Evolutionary conservation across 306 rosid species (phyloP).

Genomic region (Pyrus communis): DNA sequence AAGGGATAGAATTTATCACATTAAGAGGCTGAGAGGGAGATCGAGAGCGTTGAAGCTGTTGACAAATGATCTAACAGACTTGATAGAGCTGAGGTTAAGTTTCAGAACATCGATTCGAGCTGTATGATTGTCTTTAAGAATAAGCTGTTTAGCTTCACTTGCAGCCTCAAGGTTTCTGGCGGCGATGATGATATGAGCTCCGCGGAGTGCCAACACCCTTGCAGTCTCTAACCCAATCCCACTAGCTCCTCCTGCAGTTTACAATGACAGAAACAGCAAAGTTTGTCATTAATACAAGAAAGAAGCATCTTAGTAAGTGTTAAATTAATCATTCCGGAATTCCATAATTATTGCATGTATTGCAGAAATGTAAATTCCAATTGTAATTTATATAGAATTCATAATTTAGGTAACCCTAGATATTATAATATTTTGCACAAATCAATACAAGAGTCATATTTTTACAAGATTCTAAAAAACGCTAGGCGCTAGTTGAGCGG

Average conservation of each 20-base stretch:
- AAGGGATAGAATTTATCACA: slow-evolving; percentile 30
- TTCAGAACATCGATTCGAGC: slow-evolving; percentile 58
- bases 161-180: slow-evolving; percentile 74
- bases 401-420: too few relatives aligned
- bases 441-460: too few relatives aligned
- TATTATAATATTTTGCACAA: too few relatives aligned
- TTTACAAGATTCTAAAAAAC: too few relatives aligned
- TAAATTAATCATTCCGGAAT: too few relatives aligned
- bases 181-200: slow-evolving; percentile 65
- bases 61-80: slow-evolving; percentile 57
- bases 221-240: slow-evolving; percentile 92
- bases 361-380: too few relatives aligned
- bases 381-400: too few relatives aligned
- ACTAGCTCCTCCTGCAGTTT: slow-evolving; percentile 75
- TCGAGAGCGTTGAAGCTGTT: slow-evolving; percentile 52
- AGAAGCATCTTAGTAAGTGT: background rate
- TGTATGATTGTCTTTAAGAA: slow-evolving; percentile 30
- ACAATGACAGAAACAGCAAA: background rate
- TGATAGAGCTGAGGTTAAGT: slow-evolving; percentile 65
- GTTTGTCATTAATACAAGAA: background rate
- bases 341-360: too few relatives aligned
- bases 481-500: too few relatives aligned
- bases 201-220: slow-evolving; percentile 56
- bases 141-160: slow-evolving; percentile 48
- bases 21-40: slow-evolving; percentile 84